These are phyloP conservation scores for Aquilaria yunnanensis DNA, from an alignment of 345 rosid species.

Conservation along the genomic window DNA sequence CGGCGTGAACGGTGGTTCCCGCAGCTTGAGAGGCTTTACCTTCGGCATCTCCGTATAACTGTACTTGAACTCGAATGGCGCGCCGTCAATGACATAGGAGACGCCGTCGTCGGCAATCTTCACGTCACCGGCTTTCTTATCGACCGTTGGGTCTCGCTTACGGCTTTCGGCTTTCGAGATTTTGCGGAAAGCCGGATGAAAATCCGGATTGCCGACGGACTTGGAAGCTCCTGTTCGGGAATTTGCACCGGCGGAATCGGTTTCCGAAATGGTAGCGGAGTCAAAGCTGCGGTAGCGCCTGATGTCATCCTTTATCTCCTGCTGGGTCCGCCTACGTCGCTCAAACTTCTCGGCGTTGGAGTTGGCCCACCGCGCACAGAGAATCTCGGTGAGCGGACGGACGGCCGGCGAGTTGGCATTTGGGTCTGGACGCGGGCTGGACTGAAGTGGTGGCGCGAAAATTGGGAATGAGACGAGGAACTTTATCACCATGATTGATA, in stretches of 20 bases:
- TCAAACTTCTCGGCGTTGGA: conserved; percentile 65
- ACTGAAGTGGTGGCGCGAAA: conserved; percentile 35
- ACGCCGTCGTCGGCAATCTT: conserved; percentile 59
- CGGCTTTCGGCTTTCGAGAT: conserved; percentile 17
- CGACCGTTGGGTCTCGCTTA: conserved; percentile 18
- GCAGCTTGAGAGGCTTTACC: conserved; percentile 62
- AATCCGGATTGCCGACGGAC: conserved; percentile 50
- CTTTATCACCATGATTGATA: conserved; percentile 52
- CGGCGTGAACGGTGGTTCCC: conserved; percentile 76
- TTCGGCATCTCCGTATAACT: conserved; percentile 95
- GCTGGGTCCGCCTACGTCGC: conserved; percentile 48
- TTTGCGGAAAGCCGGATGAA: conserved; percentile 40
- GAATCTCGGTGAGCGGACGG: conserved; percentile 40
- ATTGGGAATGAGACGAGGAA: conserved; percentile 55
- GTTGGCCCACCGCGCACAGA: conserved; percentile 79
- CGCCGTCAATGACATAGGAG: conserved; percentile 70
- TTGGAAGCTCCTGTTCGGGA: conserved; percentile 27
- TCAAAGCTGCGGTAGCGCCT: conserved; percentile 65
- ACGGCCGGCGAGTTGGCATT: conserved; percentile 12
- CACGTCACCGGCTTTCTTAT: conserved; percentile 32
- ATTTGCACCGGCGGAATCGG: conserved; percentile 13
- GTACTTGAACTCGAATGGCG: conserved; percentile 93
- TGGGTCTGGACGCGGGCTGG: conserved; percentile 13
- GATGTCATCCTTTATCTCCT: conserved; percentile 67
- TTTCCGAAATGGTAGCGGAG: conserved; percentile 24